These are phyloP conservation scores for Parietichytrium sp. DNA, from an alignment of 108 stramenopile genomes.

Conservation along the genomic window DNA sequence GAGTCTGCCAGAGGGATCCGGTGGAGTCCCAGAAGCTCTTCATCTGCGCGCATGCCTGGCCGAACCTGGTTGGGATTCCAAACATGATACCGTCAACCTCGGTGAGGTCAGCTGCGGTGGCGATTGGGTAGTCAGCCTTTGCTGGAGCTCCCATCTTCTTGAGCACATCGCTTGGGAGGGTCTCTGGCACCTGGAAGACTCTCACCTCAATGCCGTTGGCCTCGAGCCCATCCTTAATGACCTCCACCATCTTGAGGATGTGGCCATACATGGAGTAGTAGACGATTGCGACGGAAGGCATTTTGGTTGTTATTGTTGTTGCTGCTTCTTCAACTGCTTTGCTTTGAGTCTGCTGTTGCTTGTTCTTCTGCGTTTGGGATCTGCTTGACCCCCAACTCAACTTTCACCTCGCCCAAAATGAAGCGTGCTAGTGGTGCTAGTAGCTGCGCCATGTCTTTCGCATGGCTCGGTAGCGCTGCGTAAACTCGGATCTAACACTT, in stretches of 20 bases:
- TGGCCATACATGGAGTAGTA: slow-evolving; percentile 69
- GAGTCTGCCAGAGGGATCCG: slow-evolving; percentile 68
- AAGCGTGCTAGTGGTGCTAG: no score
- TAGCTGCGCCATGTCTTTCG: no score
- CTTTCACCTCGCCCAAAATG: no score
- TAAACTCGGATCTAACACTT: no score
- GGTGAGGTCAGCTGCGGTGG: slow-evolving; percentile 56
- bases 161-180: slow-evolving; percentile 56
- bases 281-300: slow-evolving; percentile 49
- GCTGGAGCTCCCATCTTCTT: slow-evolving; percentile 68
- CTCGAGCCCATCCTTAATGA: slow-evolving; percentile 61
- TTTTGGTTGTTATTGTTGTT: background rate
- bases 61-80: slow-evolving; percentile 69
- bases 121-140: slow-evolving; percentile 57
- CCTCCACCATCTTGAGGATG: slow-evolving; percentile 56
- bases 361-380: background rate
- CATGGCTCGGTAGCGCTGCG: no score
- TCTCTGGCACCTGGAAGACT: slow-evolving; percentile 67
- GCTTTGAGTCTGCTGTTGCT: background rate
- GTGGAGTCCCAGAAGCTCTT: slow-evolving; percentile 71
- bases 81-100: slow-evolving; percentile 71
- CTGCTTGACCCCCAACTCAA: background rate
- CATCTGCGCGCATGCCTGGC: slow-evolving; percentile 68
- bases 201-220: slow-evolving; percentile 57
- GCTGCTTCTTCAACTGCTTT: background rate